These are phyloP conservation scores for Osmanthus fragrans DNA, from an alignment of 257 asterid species.

Conservation along the genomic window DNA sequence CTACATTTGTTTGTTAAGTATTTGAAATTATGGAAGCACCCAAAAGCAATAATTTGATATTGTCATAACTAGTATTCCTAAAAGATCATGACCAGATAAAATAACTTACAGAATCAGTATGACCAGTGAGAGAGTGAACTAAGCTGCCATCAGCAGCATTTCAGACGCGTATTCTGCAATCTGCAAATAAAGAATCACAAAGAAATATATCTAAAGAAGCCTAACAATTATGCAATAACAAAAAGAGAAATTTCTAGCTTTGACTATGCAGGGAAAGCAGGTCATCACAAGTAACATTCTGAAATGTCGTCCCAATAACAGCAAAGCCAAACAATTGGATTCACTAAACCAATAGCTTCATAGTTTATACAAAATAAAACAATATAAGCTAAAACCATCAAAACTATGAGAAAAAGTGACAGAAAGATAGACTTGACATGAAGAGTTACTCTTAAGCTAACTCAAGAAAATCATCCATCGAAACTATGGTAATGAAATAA, in stretches of 20 bases:
- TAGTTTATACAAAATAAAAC: slow-evolving; percentile 8
- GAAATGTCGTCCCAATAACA: slow-evolving; percentile 16
- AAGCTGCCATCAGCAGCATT: slow-evolving; percentile 99
- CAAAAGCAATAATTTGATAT: background rate
- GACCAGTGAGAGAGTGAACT: slow-evolving; percentile 97
- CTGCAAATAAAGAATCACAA: slow-evolving; percentile 41
- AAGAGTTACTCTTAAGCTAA: background rate
- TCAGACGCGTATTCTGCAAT: slow-evolving; percentile 99
- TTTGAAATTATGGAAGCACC: slow-evolving; percentile 9
- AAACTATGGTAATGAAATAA: slow-evolving; percentile 6
- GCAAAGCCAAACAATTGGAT: background rate
- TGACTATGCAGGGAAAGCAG: slow-evolving; percentile 22
- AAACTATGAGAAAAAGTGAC: slow-evolving; percentile 3
- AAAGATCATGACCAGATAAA: slow-evolving; percentile 5
- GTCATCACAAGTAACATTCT: slow-evolving; percentile 7
- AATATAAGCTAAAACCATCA: slow-evolving; percentile 2
- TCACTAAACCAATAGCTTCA: background rate
- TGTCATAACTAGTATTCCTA: slow-evolving; percentile 14
- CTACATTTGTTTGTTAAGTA: slow-evolving; percentile 15
- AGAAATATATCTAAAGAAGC: background rate
- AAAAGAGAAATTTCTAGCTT: slow-evolving; percentile 13
- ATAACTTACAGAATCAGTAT: slow-evolving; percentile 83
- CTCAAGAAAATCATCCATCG: slow-evolving; percentile 1
- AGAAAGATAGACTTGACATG: background rate
- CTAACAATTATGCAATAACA: slow-evolving; percentile 6